Percentiles rank a stretch among this genome's conserved stretches.
These are phyloP conservation scores for Trichoderma oligosporum DNA, from an alignment of 2,329 filamentous ascomycete species.

Conservation along the genomic window DNA sequence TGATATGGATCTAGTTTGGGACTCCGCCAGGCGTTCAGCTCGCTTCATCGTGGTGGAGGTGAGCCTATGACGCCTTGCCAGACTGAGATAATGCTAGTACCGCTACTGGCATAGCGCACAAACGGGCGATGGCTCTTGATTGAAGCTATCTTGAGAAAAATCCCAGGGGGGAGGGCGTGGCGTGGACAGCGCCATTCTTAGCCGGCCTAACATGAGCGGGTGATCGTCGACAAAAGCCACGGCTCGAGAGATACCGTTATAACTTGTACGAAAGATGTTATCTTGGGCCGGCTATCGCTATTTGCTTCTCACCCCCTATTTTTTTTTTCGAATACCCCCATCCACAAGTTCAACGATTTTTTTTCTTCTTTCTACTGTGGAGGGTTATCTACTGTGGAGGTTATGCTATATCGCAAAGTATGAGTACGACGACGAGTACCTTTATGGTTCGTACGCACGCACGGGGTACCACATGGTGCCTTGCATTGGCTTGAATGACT, in stretches of 20 bases:
- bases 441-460: no score
- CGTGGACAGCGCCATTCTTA: constrained; percentile 15
- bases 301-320: no score
- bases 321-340: no score
- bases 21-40: constrained; percentile 7
- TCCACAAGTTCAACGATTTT: no score
- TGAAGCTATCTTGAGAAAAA: constrained; percentile 7
- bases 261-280: no score
- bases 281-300: no score
- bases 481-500: constrained; percentile 12
- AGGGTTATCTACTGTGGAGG: no score
- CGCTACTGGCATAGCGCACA: constrained; percentile 10
- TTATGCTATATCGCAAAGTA: background rate
- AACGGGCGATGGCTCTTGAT: background rate
- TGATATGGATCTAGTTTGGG: constrained; percentile 6
- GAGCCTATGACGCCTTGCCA: background rate
- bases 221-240: constrained; percentile 12
- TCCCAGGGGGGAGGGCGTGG: background rate
- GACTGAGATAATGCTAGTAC: constrained; percentile 1
- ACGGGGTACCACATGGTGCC: background rate
- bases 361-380: no score
- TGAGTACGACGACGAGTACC: background rate
- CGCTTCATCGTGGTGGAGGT: background rate
- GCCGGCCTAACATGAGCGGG: constrained; percentile 12
- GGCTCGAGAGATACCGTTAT: background rate